Conservation (phyloP, 106 monocot species). For the Posidonia australis region DNA sequence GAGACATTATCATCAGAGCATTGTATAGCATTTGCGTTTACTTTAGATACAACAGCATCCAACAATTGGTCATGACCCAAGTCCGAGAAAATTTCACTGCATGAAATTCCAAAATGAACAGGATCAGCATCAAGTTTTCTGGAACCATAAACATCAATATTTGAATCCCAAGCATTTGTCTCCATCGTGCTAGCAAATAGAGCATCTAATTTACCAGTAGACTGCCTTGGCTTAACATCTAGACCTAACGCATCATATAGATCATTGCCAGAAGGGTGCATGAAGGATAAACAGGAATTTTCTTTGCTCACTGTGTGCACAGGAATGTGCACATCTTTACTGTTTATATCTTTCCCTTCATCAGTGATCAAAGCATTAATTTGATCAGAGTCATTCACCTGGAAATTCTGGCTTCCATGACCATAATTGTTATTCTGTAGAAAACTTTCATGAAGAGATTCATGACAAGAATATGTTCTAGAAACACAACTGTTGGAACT, state of each 20-base stretch:
- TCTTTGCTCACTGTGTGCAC: not conserved
- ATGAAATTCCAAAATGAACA: slow-evolving; percentile 20
- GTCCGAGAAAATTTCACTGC: slow-evolving; percentile 30
- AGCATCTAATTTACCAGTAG: slow-evolving; percentile 12
- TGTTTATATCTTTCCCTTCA: not conserved
- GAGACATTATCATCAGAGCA: slow-evolving; percentile 33
- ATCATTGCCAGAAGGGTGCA: slow-evolving; percentile 26
- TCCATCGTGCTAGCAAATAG: slow-evolving; percentile 5
- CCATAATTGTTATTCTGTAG: slow-evolving; percentile 7
- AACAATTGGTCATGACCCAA: slow-evolving; percentile 55
- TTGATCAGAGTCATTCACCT: slow-evolving; percentile 2
- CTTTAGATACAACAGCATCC: slow-evolving; percentile 76
- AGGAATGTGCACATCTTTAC: not conserved
- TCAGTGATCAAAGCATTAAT: not conserved
- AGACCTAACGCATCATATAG: slow-evolving; percentile 63
- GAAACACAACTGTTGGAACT: not conserved
- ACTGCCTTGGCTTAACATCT: slow-evolving; percentile 15
- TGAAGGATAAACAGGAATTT: slow-evolving; percentile 5
- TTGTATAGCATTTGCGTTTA: slow-evolving; percentile 34
- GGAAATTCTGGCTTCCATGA: slow-evolving; percentile 1
- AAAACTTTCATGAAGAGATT: not conserved
- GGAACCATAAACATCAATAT: slow-evolving; percentile 20
- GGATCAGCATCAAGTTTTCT: slow-evolving; percentile 18
- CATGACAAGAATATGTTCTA: not conserved
- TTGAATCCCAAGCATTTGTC: slow-evolving; percentile 6